Evolutionary conservation across 2,329 filamentous ascomycete species (phyloP).

Genomic region (Didymella segeticola): DNA sequence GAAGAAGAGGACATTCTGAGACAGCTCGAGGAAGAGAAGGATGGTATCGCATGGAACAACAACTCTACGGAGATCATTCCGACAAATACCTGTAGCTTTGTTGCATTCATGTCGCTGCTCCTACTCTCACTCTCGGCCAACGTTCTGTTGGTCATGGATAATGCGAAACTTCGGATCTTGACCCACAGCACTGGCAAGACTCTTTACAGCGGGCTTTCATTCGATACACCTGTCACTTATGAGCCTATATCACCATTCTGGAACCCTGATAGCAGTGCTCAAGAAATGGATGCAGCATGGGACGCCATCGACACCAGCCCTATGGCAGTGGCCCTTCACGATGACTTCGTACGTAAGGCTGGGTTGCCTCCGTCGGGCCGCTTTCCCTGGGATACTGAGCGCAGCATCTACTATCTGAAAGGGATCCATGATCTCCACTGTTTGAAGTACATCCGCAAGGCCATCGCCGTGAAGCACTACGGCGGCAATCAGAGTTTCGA

Average conservation of each 20-base stretch:
- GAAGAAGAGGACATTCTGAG: constrained; percentile 27
- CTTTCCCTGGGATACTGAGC: constrained; percentile 47
- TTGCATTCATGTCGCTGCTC: constrained; percentile 36
- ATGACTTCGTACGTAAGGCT: constrained; percentile 31
- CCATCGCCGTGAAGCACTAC: constrained; percentile 39
- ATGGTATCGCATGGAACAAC: constrained; percentile 32
- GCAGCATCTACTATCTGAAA: constrained; percentile 46
- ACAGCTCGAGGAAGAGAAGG: constrained; percentile 34
- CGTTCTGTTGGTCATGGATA: constrained; percentile 38
- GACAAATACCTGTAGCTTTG: constrained; percentile 34
- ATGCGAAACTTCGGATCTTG: constrained; percentile 27
- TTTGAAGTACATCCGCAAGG: constrained; percentile 45
- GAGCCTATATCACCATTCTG: constrained; percentile 40
- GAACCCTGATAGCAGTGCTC: constrained; percentile 37
- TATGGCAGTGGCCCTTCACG: constrained; percentile 41
- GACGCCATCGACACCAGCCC: constrained; percentile 43
- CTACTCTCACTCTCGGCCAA: constrained; percentile 41
- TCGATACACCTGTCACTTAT: constrained; percentile 37
- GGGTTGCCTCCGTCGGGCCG: constrained; percentile 36
- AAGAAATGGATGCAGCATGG: constrained; percentile 41
- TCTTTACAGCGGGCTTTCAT: constrained; percentile 37
- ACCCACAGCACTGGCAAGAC: constrained; percentile 26
- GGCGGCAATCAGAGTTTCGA: constrained; percentile 30
- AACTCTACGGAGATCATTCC: constrained; percentile 36
- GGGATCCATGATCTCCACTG: constrained; percentile 46